Percentiles rank a stretch among this genome's conserved stretches.
phyloP scores from a whole-genome alignment of 2,329 filamentous ascomycete species.

The Colletotrichum nymphaeae region DNA sequence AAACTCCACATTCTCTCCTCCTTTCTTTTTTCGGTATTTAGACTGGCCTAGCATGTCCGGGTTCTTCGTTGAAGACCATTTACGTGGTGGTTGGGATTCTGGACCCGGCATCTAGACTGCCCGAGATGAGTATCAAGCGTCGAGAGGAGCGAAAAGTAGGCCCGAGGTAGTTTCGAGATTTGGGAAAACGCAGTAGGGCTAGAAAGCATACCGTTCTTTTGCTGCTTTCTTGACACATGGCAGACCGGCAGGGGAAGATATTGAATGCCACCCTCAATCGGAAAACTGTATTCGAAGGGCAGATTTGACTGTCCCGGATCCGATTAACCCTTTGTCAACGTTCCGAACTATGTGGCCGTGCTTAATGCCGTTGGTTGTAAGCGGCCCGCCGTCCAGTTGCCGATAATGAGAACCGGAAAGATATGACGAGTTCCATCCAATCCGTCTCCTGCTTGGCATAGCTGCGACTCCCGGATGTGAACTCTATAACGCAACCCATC shows the following conservation, averaged over 20 bases:
- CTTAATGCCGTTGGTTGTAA: background rate
- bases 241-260: background rate
- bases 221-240: background rate
- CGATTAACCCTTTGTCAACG: background rate
- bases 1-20: background rate
- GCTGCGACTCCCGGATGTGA: background rate
- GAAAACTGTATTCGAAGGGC: background rate
- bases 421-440: background rate
- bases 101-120: slow-evolving; percentile 19
- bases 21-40: background rate
- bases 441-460: background rate
- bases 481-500: background rate
- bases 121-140: slow-evolving; percentile 10
- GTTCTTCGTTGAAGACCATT: background rate
- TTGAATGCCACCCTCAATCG: background rate
- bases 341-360: background rate
- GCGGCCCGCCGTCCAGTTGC: background rate
- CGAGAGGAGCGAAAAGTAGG: background rate
- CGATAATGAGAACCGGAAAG: background rate
- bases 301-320: background rate
- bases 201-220: background rate
- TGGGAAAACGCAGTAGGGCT: background rate
- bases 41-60: background rate
- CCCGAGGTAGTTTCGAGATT: slow-evolving; percentile 27
- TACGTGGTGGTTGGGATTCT: background rate